These are phyloP conservation scores for Clonostachys rosea DNA, from an alignment of 2,329 filamentous ascomycete genomes.

Conservation along the genomic window DNA sequence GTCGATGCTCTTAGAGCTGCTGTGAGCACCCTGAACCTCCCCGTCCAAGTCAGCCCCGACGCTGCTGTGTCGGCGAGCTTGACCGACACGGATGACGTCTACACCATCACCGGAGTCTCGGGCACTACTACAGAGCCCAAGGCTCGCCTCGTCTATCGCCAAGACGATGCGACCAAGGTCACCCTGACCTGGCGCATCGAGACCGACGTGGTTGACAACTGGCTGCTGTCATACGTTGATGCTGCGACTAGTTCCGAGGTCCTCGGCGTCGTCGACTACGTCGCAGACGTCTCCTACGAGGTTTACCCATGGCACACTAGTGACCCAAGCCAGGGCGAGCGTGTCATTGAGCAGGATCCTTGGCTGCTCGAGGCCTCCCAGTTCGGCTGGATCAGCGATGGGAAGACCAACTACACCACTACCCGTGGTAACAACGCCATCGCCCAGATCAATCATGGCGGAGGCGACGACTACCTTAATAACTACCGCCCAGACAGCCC, in stretches of 20 bases:
- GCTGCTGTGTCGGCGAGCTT: slow-evolving; percentile 13
- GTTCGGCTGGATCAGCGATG: slow-evolving; percentile 49
- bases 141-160: slow-evolving; percentile 46
- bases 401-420: slow-evolving; percentile 39
- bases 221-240: slow-evolving; percentile 55
- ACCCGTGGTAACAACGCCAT: slow-evolving; percentile 56
- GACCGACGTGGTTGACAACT: slow-evolving; percentile 51
- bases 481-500: slow-evolving; percentile 41
- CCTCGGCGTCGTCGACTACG: slow-evolving; percentile 52
- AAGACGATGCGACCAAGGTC: slow-evolving; percentile 31
- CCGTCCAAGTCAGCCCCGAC: slow-evolving; percentile 16
- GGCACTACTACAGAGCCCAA: slow-evolving; percentile 47
- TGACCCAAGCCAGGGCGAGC: slow-evolving; percentile 46
- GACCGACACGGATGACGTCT: slow-evolving; percentile 15
- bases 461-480: slow-evolving; percentile 22
- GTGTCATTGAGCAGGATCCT: slow-evolving; percentile 40
- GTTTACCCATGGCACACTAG: slow-evolving; percentile 53
- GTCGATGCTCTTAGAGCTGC: slow-evolving; percentile 36
- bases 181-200: slow-evolving; percentile 51
- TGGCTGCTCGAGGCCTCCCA: slow-evolving; percentile 39
- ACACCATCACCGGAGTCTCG: slow-evolving; percentile 38
- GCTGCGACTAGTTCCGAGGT: slow-evolving; percentile 38
- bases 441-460: slow-evolving; percentile 40
- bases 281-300: slow-evolving; percentile 47
- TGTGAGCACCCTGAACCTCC: slow-evolving; percentile 21